phyloP scores from a whole-genome alignment of 306 rosid genomes.

The Myrica gale region DNA sequence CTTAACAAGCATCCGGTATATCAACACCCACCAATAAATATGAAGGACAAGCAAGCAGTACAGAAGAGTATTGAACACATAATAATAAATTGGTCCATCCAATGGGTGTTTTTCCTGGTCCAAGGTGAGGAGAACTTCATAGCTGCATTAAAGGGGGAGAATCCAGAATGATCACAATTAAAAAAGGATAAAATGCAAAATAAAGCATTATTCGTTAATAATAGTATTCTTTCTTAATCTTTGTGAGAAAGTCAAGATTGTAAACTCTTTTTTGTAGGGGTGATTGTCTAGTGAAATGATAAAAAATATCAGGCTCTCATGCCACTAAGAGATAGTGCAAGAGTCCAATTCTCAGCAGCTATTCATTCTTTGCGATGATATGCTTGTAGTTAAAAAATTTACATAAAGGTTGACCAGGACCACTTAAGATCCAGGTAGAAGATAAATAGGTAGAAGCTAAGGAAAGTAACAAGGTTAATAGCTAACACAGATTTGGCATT shows the following conservation, averaged over 20 bases:
- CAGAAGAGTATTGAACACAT: slow-evolving; percentile 80
- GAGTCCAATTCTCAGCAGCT: not conserved
- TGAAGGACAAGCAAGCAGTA: slow-evolving; percentile 71
- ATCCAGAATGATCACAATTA: not conserved
- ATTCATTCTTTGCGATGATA: not conserved
- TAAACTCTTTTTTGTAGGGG: not conserved
- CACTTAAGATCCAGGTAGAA: slow-evolving; percentile 7
- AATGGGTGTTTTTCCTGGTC: slow-evolving; percentile 50
- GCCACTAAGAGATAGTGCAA: not conserved
- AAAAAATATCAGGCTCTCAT: not conserved
- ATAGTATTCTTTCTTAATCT: not conserved
- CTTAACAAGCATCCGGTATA: slow-evolving; percentile 82
- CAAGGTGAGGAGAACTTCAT: slow-evolving; percentile 61
- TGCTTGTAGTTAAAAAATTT: not conserved
- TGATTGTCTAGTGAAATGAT: not conserved
- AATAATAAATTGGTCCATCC: slow-evolving; percentile 74
- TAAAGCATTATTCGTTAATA: slow-evolving; percentile 12
- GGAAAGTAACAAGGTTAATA: slow-evolving; percentile 12
- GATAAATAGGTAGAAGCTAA: not conserved
- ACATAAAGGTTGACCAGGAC: not conserved
- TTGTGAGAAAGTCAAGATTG: not conserved
- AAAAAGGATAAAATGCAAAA: slow-evolving; percentile 8
- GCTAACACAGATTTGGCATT: slow-evolving; percentile 2
- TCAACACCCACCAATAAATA: slow-evolving; percentile 94
- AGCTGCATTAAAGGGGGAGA: slow-evolving; percentile 55